A percentile compares a stretch with the other conserved stretches of the same genome.
Evolutionary conservation across 306 rosid species (phyloP).

Genomic region (Acacia acuminata): DNA sequence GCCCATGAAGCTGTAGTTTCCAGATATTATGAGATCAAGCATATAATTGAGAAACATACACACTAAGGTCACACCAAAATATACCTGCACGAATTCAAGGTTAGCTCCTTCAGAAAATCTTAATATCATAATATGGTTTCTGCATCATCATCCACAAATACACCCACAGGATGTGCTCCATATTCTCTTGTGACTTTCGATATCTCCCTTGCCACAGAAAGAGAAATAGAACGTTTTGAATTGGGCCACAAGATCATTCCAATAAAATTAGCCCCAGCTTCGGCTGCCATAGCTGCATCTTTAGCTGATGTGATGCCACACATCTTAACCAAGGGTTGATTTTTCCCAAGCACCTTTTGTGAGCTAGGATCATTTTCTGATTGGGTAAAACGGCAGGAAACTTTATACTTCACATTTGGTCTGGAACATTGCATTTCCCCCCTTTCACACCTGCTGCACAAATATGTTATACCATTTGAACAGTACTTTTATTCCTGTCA

Average conservation of each 20-base stretch:
- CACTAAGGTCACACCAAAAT: neutral
- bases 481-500: neutral
- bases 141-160: conserved; percentile 89
- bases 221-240: conserved; percentile 87
- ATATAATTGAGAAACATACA: conserved; percentile 14
- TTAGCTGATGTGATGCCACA: conserved; percentile 87
- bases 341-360: conserved; percentile 43
- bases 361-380: conserved; percentile 39
- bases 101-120: conserved; percentile 62
- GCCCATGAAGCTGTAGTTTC: conserved; percentile 85
- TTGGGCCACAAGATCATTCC: conserved; percentile 97
- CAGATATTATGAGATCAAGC: conserved; percentile 25
- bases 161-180: conserved; percentile 92
- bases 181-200: conserved; percentile 74
- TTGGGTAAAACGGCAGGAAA: conserved; percentile 44
- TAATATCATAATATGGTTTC: too few species aligned
- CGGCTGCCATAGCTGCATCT: conserved; percentile 94
- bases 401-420: conserved; percentile 31
- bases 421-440: conserved; percentile 43
- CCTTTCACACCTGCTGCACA: conserved; percentile 46
- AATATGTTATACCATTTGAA: conserved; percentile 1
- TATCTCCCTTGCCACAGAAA: conserved; percentile 84
- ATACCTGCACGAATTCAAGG: conserved; percentile 86
- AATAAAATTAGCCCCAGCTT: conserved; percentile 92
- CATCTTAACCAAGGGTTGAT: conserved; percentile 79